These are phyloP conservation scores for Coelastrella sp. DNA, from an alignment of 139 green algal species.

Conservation along the genomic window DNA sequence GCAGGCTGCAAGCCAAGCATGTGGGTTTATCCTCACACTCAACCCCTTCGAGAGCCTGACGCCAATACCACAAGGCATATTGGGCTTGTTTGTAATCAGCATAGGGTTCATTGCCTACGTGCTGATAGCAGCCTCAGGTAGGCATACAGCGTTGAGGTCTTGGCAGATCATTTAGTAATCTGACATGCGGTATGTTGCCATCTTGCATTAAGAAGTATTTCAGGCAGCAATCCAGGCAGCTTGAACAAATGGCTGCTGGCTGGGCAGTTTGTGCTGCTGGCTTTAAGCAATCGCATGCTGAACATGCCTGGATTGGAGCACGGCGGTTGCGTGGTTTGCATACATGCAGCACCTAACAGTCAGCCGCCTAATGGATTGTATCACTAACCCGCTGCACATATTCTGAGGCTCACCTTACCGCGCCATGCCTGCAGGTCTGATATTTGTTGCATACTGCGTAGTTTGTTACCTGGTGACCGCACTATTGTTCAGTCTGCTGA, in stretches of 20 bases:
- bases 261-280: too few species aligned
- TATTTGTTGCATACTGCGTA: slow-evolving; percentile 53
- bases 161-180: too few species aligned
- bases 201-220: neutral
- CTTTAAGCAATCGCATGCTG: too few species aligned
- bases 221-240: too few species aligned
- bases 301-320: too few species aligned
- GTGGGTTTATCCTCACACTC: slow-evolving; percentile 47
- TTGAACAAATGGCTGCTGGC: too few species aligned
- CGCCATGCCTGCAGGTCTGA: slow-evolving; percentile 8
- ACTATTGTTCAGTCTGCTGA: slow-evolving; percentile 51
- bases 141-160: neutral
- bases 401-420: too few species aligned
- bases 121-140: slow-evolving; percentile 49
- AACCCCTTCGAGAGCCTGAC: slow-evolving; percentile 50
- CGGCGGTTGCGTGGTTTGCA: too few species aligned
- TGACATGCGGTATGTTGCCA: neutral
- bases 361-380: too few species aligned
- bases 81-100: slow-evolving; percentile 40
- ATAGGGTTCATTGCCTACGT: slow-evolving; percentile 49
- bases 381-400: too few species aligned
- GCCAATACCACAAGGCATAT: slow-evolving; percentile 40
- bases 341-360: too few species aligned
- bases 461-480: slow-evolving; percentile 51
- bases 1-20: slow-evolving; percentile 45